Evolutionary conservation across 352 stramenopile species (phyloP).

Genomic region (Chrysophaeum taylorii): DNA sequence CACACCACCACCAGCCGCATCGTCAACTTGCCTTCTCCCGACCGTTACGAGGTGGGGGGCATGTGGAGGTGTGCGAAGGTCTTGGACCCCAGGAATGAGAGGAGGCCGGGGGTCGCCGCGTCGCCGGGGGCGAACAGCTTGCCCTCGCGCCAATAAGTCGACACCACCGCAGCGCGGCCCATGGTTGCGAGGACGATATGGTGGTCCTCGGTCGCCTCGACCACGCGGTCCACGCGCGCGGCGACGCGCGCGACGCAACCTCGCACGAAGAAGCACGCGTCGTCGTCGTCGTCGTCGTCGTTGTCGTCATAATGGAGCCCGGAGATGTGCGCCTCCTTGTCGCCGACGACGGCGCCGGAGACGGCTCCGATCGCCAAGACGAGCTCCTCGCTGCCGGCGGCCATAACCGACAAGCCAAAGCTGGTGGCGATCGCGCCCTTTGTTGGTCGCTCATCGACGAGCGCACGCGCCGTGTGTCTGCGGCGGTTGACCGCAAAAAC

Average conservation of each 20-base stretch:
- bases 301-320: slow-evolving; percentile 29
- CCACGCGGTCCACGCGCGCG: slow-evolving; percentile 46
- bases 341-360: slow-evolving; percentile 30
- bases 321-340: slow-evolving; percentile 30
- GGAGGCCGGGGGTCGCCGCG: slow-evolving; percentile 35
- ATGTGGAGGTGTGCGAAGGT: slow-evolving; percentile 50
- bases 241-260: slow-evolving; percentile 55
- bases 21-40: background rate
- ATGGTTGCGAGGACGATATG: slow-evolving; percentile 54
- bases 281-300: slow-evolving; percentile 7
- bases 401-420: slow-evolving; percentile 59
- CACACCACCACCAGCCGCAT: too few relatives aligned
- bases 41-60: too few relatives aligned
- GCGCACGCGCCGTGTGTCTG: slow-evolving; percentile 42
- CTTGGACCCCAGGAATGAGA: slow-evolving; percentile 69
- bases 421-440: background rate
- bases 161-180: slow-evolving; percentile 47
- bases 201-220: slow-evolving; percentile 56
- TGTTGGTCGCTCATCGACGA: background rate
- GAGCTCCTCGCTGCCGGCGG: slow-evolving; percentile 55
- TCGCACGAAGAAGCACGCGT: slow-evolving; percentile 19
- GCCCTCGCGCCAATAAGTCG: slow-evolving; percentile 57
- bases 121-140: slow-evolving; percentile 54
- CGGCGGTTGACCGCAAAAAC: slow-evolving; percentile 64
- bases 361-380: slow-evolving; percentile 59